phyloP scores from a whole-genome alignment of 202 grass and related monocot genomes.

The Elaeis oleifera region DNA sequence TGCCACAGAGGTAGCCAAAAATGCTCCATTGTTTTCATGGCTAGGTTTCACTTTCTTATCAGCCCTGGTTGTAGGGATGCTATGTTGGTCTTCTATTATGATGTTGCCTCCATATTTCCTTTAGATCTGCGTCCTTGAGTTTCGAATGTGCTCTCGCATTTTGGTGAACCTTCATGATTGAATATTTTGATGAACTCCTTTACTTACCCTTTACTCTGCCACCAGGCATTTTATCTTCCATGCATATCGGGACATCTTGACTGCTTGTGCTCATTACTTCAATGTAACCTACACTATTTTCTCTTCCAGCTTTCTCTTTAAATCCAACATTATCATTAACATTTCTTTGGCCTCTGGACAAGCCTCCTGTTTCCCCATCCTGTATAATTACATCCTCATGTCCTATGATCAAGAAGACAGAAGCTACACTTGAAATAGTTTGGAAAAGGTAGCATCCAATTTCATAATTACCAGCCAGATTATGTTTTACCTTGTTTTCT shows the following conservation, averaged over 20 bases:
- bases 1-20: conserved; percentile 21
- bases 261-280: conserved; percentile 19
- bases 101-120: conserved; percentile 46
- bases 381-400: conserved; percentile 9
- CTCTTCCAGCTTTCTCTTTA: not conserved
- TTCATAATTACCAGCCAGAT: no score
- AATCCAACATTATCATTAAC: not conserved
- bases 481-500: conserved; percentile 26
- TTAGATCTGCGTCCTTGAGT: conserved; percentile 24
- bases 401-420: conserved; percentile 16
- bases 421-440: not conserved
- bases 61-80: conserved; percentile 26
- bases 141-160: conserved; percentile 36
- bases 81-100: conserved; percentile 39
- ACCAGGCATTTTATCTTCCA: conserved; percentile 53
- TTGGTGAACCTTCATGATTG: conserved; percentile 58
- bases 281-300: conserved; percentile 20
- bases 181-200: conserved; percentile 86
- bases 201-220: conserved; percentile 62
- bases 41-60: conserved; percentile 35
- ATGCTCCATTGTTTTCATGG: conserved; percentile 28
- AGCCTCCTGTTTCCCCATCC: conserved; percentile 4
- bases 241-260: conserved; percentile 34
- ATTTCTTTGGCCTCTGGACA: not conserved
- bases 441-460: not conserved